Evolutionary conservation across 1,284 basidiomycete species (phyloP), one percentile per base, ranked within the genome.

Genomic region (Entoloma clypeatum): DNA sequence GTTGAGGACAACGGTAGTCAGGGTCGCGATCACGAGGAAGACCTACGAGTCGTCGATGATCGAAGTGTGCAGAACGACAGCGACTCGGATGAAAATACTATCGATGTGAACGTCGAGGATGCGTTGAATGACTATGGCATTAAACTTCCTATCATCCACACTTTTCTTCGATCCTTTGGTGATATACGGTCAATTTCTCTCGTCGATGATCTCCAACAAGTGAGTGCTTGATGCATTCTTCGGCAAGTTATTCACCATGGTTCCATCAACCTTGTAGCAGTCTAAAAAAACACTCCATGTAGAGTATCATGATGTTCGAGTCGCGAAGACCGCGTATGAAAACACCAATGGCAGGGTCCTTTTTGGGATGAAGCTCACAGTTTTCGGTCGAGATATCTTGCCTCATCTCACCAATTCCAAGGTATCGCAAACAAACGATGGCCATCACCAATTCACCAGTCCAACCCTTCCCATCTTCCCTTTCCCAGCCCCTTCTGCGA

Each of bases 291-390:
- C 68, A 18, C 84, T 76, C 58, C 61, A 62, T 33, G 73, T 78
- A 33, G 81, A 86, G 48, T 87, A 76, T 53, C 79, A 69, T 54
- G 81, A 87, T 53, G 64, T 72, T 14, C 69, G 78, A 22, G 70
- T 74, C 31, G 76, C 77, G 4, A 61, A 64, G 24, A 62, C 65
- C 5, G 72, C 74, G 29, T 72, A 68, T 49, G 56, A 51, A 37
- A 60, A 59, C 36, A 50, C 79, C 21, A 48, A 74, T 26, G 64
- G 62, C 11, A 61, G 63, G 29, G 51, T 58, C 27, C 51, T 73
- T 26, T 72, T 71, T 44, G 73, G 68, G 25, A 67, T 74, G 65
- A 67, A 60, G 44, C 54, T 75, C 13, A 56, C 48, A 10, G 55
- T 61, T 17, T 59, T 55, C 29, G 56, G 56, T 3, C 54, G 57